These are phyloP conservation scores for Plasmodium adleri DNA, from an alignment of 169 alveolate genomes.

Conservation along the genomic window DNA sequence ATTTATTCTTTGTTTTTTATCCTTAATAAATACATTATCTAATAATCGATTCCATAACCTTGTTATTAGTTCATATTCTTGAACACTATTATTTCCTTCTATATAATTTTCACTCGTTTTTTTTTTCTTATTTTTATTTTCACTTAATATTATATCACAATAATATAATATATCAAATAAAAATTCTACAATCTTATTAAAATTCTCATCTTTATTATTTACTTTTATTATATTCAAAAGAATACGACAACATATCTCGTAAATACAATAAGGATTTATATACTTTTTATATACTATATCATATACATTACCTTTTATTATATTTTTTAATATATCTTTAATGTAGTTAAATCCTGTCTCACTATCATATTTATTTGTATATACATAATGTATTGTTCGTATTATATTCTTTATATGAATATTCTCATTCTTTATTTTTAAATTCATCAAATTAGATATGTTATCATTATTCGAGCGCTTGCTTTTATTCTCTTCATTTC, in stretches of 20 bases:
- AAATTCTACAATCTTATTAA: slow-evolving; percentile 64
- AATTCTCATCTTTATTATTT: slow-evolving; percentile 61
- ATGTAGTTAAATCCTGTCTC: slow-evolving; percentile 72
- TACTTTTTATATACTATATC: slow-evolving; percentile 49
- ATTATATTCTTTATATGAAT: slow-evolving; percentile 68
- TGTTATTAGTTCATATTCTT: slow-evolving; percentile 57
- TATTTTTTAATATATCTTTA: slow-evolving; percentile 59
- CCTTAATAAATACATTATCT: slow-evolving; percentile 76
- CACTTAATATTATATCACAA: slow-evolving; percentile 54
- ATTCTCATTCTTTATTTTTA: slow-evolving; percentile 60
- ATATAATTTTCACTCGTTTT: not conserved
- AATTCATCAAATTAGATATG: slow-evolving; percentile 17
- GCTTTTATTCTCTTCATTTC: slow-evolving; percentile 8
- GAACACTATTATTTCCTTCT: not conserved
- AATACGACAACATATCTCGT: slow-evolving; percentile 53
- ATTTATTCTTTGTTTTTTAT: slow-evolving; percentile 76
- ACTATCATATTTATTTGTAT: slow-evolving; percentile 60
- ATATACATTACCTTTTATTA: slow-evolving; percentile 65
- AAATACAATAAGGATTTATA: slow-evolving; percentile 47
- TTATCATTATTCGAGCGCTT: slow-evolving; percentile 8
- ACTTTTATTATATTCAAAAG: slow-evolving; percentile 38
- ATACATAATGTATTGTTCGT: slow-evolving; percentile 67
- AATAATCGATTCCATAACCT: slow-evolving; percentile 80
- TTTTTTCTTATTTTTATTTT: slow-evolving; percentile 9
- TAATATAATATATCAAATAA: slow-evolving; percentile 70